These are phyloP conservation scores for Lactarius akahatsu DNA, from an alignment of 768 basidiomycete species.

Conservation along the genomic window DNA sequence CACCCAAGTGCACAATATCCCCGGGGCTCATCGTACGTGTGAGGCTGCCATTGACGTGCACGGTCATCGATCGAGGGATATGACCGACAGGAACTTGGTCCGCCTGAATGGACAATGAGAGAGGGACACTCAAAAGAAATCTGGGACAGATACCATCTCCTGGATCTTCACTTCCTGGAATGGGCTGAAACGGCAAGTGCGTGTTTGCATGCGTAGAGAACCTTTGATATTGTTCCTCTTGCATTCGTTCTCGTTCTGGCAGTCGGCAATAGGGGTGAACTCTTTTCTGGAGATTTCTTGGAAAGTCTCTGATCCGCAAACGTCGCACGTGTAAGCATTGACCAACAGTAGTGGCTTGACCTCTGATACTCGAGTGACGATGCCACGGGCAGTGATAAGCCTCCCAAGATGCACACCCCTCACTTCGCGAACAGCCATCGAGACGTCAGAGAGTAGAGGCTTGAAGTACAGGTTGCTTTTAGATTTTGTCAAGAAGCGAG, in stretches of 20 bases:
- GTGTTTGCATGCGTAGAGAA: conserved; percentile 82
- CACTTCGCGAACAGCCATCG: conserved; percentile 90
- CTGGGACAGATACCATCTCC: conserved; percentile 72
- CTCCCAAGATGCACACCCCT: conserved; percentile 83
- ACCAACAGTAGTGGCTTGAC: conserved; percentile 97
- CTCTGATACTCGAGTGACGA: conserved; percentile 97
- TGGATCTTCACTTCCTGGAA: conserved; percentile 99
- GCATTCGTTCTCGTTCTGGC: conserved; percentile 84
- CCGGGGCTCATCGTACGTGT: conserved; percentile 93
- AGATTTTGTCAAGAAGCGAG: conserved; percentile 25
- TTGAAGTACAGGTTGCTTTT: conserved; percentile 93
- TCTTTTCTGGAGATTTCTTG: conserved; percentile 93
- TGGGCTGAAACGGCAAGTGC: conserved; percentile 85
- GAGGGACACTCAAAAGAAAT: not conserved
- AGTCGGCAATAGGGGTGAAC: conserved; percentile 86
- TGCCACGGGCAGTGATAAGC: conserved; percentile 94
- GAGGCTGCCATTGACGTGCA: conserved; percentile 89
- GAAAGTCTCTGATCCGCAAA: conserved; percentile 97
- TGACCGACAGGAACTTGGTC: conserved; percentile 99
- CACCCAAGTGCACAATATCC: conserved; percentile 91
- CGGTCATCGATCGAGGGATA: conserved; percentile 96
- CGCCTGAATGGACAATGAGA: conserved; percentile 52
- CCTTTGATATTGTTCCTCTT: conserved; percentile 84
- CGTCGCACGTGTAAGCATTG: conserved; percentile 97
- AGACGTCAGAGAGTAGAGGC: conserved; percentile 73